Base-by-base conservation (phyloP, 225 moss, liverwort and hornwort genomes). In the Pleurozium schreberi region DNA sequence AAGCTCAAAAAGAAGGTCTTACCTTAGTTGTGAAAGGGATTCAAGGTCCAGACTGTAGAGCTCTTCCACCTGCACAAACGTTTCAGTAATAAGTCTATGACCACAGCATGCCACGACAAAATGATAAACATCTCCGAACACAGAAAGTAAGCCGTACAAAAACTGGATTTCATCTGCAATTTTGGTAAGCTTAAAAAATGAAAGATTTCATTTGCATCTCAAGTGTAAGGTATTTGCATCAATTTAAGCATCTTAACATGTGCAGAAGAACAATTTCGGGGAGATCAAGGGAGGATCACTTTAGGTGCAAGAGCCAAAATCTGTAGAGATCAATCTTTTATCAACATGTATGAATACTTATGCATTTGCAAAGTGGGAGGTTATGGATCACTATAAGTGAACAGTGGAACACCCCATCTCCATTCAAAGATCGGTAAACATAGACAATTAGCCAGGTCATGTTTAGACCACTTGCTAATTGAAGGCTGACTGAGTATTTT, bases 31-130 rank as follows among this genome's bases (percentile, higher is more conserved):
- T 76, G 93, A 93, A 88, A 99, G 92, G 47, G 95, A 94, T 45
- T 99, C 98, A 64, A 95, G 87, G 87, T 97, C 97, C 88, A 99
- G 91, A 89, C 93, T 95, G 90, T 99, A 99, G 65, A 99, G 96
- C 91, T 99, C 98, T 91, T 99, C 98, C 85, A 99, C 97, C 96
- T 95, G 83, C 64, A 88, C 84, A 94, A 38, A n/a, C 71, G 38
- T 38, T 64, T 69, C 19, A 81, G 62, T 84, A 21, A 81, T 76
- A 57, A 84, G 55, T 53, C 36, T 63, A 45, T 26, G 69, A 31
- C 45, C 28, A 45, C 42, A 55, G 63, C 36, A 61, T 27, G 80
- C 70, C 71, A 62, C 34, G 73, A 36, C 80, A 80, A 85, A 62
- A 52, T 80, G 52, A 62, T 55, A 42, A 5, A 53, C 36, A 8